phyloP scores from a whole-genome alignment of 768 basidiomycete species.

The Lactarius vividus region DNA sequence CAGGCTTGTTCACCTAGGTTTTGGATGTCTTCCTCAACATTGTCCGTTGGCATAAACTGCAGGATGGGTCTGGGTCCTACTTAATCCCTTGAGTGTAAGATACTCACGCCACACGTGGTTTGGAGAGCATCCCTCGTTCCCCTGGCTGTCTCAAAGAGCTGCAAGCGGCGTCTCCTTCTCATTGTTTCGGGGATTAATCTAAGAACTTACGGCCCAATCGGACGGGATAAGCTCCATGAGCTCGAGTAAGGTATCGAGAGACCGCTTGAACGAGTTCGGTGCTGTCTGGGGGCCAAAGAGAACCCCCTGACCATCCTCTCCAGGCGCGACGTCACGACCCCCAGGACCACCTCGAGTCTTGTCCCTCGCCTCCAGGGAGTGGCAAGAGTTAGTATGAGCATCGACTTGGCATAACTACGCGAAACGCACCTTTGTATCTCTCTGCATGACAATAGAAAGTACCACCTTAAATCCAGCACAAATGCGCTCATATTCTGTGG shows the following conservation, averaged over 20 bases:
- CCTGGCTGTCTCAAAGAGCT: neutral
- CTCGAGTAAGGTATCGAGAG: conserved; percentile 6
- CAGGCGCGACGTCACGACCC: neutral
- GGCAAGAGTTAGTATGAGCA: neutral
- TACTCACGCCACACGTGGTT: conserved; percentile 12
- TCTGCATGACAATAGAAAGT: conserved; percentile 2
- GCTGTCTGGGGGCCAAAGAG: conserved; percentile 13
- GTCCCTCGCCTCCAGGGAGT: conserved; percentile 5
- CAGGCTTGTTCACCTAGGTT: conserved; percentile 8
- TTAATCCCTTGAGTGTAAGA: neutral
- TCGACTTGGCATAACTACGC: neutral
- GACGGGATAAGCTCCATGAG: conserved; percentile 8
- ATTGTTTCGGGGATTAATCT: neutral
- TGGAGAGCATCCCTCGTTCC: conserved; percentile 1
- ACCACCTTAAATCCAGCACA: neutral
- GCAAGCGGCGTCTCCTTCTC: neutral
- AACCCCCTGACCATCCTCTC: neutral
- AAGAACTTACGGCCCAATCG: conserved; percentile 1
- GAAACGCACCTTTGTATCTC: conserved; percentile 5
- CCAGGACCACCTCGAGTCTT: neutral
- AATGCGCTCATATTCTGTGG: conserved; percentile 7
- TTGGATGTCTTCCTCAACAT: conserved; percentile 8
- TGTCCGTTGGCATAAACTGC: conserved; percentile 6
- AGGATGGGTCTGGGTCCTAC: neutral
- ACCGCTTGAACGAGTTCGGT: conserved; percentile 13